phyloP scores from a whole-genome alignment of 371 early-diverging fungal genomes.

The Catenaria anguillulae region DNA sequence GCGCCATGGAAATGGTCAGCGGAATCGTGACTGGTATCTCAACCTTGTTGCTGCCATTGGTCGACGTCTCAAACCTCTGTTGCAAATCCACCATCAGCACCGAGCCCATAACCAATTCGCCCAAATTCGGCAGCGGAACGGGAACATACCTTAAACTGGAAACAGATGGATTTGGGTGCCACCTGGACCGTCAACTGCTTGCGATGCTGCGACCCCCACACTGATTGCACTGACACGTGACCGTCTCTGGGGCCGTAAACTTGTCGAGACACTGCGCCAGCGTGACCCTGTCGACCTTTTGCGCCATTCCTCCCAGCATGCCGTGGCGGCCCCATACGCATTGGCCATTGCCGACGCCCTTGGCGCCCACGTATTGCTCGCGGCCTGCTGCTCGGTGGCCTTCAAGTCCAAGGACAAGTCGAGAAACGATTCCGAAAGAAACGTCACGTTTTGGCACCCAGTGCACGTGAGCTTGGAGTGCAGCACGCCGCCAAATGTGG shows the following conservation, averaged over 20 bases:
- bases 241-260: neutral
- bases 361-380: slow-evolving; percentile 3
- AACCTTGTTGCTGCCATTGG: slow-evolving; percentile 62
- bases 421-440: slow-evolving; percentile 71
- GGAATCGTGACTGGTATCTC: slow-evolving; percentile 76
- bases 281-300: slow-evolving; percentile 14
- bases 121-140: neutral
- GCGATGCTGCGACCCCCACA: slow-evolving; percentile 35
- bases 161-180: slow-evolving; percentile 72
- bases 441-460: slow-evolving; percentile 63
- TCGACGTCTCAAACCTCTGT: slow-evolving; percentile 61
- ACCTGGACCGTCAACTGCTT: slow-evolving; percentile 73
- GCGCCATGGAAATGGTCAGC: slow-evolving; percentile 78
- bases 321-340: slow-evolving; percentile 5
- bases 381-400: slow-evolving; percentile 1
- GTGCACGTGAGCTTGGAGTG: slow-evolving; percentile 78
- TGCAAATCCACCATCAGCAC: slow-evolving; percentile 13
- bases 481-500: slow-evolving; percentile 74
- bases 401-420: slow-evolving; percentile 76
- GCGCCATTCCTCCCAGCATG: neutral
- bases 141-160: slow-evolving; percentile 63
- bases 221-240: slow-evolving; percentile 44
- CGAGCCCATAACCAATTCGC: no score
- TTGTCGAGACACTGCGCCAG: slow-evolving; percentile 14
- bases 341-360: neutral